Evolutionary conservation across 192 early-diverging fungal genomes (phyloP).

Genomic region (Umbelopsis vinacea): DNA sequence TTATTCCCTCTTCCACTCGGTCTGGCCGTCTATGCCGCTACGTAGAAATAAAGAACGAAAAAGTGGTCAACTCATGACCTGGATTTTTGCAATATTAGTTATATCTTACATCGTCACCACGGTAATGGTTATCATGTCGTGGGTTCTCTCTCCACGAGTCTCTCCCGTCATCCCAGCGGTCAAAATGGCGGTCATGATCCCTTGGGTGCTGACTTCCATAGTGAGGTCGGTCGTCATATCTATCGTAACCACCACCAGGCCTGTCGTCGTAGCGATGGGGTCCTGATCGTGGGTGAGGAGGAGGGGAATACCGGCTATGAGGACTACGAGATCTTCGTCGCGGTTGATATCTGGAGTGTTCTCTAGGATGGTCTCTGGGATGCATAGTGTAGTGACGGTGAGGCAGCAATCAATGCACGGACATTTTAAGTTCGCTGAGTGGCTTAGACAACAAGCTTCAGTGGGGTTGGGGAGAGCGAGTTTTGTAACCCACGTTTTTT

Average conservation of each 20-base stretch:
- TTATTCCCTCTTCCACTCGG: conserved; percentile 9
- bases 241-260: neutral
- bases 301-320: conserved; percentile 1
- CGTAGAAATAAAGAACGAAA: neutral
- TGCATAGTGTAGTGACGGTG: neutral
- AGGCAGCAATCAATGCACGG: neutral
- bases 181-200: conserved; percentile 12
- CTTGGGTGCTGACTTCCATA: neutral
- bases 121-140: conserved; percentile 11
- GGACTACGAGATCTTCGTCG: conserved; percentile 9
- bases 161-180: conserved; percentile 27
- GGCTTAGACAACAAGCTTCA: neutral
- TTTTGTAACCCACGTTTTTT: too few relatives aligned
- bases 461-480: too few relatives aligned
- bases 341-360: neutral
- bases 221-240: neutral
- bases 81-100: neutral
- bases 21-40: conserved; percentile 9
- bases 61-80: neutral
- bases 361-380: neutral
- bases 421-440: neutral
- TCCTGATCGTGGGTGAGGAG: neutral
- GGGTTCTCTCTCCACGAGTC: neutral
- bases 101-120: conserved; percentile 20
- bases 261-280: neutral